phyloP scores from a whole-genome alignment of 805 yeast species.

The Zygosaccharomyces bailii region DNA sequence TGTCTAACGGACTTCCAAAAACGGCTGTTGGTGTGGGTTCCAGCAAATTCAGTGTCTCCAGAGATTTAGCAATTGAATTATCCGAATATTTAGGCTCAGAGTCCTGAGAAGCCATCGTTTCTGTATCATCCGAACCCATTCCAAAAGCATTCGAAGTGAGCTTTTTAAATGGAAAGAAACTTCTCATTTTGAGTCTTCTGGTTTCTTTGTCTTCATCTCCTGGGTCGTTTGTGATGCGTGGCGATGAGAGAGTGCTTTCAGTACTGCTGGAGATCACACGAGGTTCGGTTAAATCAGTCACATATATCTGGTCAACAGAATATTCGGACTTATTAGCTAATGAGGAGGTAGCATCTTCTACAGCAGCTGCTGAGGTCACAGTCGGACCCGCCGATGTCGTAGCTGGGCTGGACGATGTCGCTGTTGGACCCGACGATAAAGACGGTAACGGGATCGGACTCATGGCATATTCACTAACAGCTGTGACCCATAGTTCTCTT shows the following conservation, averaged over 20 bases:
- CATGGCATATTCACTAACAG: slow-evolving; percentile 36
- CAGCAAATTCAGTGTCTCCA: slow-evolving; percentile 33
- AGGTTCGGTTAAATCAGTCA: slow-evolving; percentile 18
- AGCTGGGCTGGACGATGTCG: slow-evolving; percentile 4
- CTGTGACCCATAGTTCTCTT: slow-evolving; percentile 67
- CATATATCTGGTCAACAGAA: slow-evolving; percentile 21
- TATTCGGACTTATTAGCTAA: slow-evolving; percentile 10
- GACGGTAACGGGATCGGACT: slow-evolving; percentile 12
- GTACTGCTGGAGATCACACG: slow-evolving; percentile 1
- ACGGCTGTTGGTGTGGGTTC: slow-evolving; percentile 38
- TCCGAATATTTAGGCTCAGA: slow-evolving; percentile 19
- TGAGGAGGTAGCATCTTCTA: slow-evolving; percentile 9
- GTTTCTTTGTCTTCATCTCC: slow-evolving; percentile 37
- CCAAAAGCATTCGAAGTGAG: slow-evolving; percentile 20
- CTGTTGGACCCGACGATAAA: slow-evolving; percentile 8
- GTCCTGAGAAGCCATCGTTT: slow-evolving; percentile 8
- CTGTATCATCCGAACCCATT: slow-evolving; percentile 13
- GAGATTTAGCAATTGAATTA: slow-evolving; percentile 28
- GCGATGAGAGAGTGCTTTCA: slow-evolving; percentile 13
- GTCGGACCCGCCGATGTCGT: background rate
- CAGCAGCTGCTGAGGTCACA: slow-evolving; percentile 4
- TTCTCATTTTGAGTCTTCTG: slow-evolving; percentile 51
- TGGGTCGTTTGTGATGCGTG: slow-evolving; percentile 15
- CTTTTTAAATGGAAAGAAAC: slow-evolving; percentile 56
- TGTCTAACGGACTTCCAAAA: slow-evolving; percentile 63